Percentiles rank a stretch among this genome's conserved stretches.
Conservation (phyloP, 495 filamentous ascomycete genomes). For the Lindgomyces ingoldianus region DNA sequence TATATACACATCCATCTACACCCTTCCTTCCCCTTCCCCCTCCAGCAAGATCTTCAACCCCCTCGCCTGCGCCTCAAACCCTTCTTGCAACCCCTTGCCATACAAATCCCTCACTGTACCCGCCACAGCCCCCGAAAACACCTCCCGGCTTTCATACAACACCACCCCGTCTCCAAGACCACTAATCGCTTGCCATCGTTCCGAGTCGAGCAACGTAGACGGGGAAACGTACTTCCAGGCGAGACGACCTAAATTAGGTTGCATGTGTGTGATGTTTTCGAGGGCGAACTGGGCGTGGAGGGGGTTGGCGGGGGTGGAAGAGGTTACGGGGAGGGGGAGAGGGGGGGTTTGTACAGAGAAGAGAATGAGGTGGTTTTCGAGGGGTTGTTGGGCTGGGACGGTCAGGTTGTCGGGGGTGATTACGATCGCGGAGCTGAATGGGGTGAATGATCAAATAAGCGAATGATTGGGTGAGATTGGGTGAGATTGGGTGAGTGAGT, state of each 20-base stretch:
- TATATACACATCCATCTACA: neutral
- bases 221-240: slow-evolving; percentile 22
- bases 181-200: slow-evolving; percentile 29
- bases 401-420: neutral
- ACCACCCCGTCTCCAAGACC: slow-evolving; percentile 16
- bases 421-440: slow-evolving; percentile 6
- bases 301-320: slow-evolving; percentile 23
- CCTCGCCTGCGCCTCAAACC: slow-evolving; percentile 26
- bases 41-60: slow-evolving; percentile 22
- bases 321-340: slow-evolving; percentile 24
- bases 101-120: slow-evolving; percentile 5
- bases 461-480: too few species aligned
- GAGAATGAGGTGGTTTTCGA: slow-evolving; percentile 10
- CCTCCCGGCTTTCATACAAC: slow-evolving; percentile 35
- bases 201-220: slow-evolving; percentile 6
- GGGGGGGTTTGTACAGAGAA: slow-evolving; percentile 29
- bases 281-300: slow-evolving; percentile 16
- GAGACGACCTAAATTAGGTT: slow-evolving; percentile 17
- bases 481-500: neutral
- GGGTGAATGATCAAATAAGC: neutral
- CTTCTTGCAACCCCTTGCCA: slow-evolving; percentile 23
- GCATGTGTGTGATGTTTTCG: slow-evolving; percentile 31
- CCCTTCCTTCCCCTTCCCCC: neutral
- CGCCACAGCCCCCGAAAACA: slow-evolving; percentile 21
- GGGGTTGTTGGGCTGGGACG: slow-evolving; percentile 9